Evolutionary conservation across 805 yeast genomes (phyloP).

Genomic region (Starmerella kuoi): DNA sequence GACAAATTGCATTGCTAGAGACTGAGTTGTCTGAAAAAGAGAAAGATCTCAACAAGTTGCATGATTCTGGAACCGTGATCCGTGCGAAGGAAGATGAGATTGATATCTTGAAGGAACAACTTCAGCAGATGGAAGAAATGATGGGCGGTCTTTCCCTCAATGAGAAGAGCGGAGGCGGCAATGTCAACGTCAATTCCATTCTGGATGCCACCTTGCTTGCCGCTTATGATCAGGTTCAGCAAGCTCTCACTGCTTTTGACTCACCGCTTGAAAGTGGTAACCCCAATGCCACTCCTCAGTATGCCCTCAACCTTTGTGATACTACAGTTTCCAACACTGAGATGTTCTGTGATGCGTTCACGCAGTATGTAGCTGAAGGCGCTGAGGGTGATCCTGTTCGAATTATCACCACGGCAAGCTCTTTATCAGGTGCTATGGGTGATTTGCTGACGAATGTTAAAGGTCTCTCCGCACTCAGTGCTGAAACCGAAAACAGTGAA

Average conservation of each 20-base stretch:
- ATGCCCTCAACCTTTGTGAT: conserved; percentile 55
- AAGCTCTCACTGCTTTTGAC: conserved; percentile 51
- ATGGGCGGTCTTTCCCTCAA: conserved; percentile 37
- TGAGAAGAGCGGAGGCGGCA: conserved; percentile 18
- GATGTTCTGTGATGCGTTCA: conserved; percentile 68
- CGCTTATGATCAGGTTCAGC: conserved; percentile 63
- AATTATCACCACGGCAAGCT: conserved; percentile 50
- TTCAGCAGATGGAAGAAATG: conserved; percentile 50
- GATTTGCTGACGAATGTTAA: conserved; percentile 57
- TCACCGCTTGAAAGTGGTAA: conserved; percentile 74
- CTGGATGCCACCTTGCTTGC: conserved; percentile 58
- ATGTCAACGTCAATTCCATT: conserved; percentile 30
- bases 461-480: conserved; percentile 50
- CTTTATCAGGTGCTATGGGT: conserved; percentile 47
- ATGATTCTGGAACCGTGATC: conserved; percentile 24
- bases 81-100: conserved; percentile 64
- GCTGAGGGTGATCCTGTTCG: conserved; percentile 46
- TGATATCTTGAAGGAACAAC: conserved; percentile 62
- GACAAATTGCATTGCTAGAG: conserved; percentile 20
- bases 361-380: conserved; percentile 65
- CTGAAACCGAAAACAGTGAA: conserved; percentile 34
- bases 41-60: conserved; percentile 25
- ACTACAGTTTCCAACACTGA: conserved; percentile 59
- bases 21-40: conserved; percentile 22
- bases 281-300: conserved; percentile 60